Evolutionary conservation across 805 yeast genomes (phyloP), one percentile per base, ranked within the genome.

Genomic region (Spathaspora passalidarum): DNA sequence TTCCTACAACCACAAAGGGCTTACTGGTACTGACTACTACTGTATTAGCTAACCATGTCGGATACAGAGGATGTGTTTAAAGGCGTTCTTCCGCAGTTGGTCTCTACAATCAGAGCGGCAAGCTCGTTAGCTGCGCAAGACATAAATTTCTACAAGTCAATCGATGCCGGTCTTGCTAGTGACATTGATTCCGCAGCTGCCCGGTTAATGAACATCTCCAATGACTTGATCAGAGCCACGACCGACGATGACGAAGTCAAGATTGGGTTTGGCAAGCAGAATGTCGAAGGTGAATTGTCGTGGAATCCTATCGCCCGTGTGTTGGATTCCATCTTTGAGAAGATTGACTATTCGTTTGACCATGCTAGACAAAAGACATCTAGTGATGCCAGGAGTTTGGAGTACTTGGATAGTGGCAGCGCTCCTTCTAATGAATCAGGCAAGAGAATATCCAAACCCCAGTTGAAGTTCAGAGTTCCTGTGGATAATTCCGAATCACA

Each of bases 91-190:
- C 78, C 82, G 9, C 62, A 73, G 47, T 68, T 82, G n/a, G 73
- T 80, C 40, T 70, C 76, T 9, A 68, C 83, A 2, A 79, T 87
- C 34, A 71, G 95, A 49, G 77, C 85, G 2, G 75, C 96, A 0
- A 71, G 84, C 2, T 81, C 86, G 2, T 63, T 91, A 37, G 86
- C 87, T 2, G 80, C 88, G 0, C 86, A 86, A 46, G 98, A 92
- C 68, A 75, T 90, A n/a, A 79, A 76, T 23, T 94, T 91, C 57
- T 80, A 82, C 62, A 70, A 75, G 39, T 80, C 87, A 40, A 58
- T 88, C 10, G 92, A 88, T 55, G 55, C 68, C 2, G 57, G 61
- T 1, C 57, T 82, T 11, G 63, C 73, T 7, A 50, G 57, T 0
- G 58, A 72, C 11, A 60, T 82, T 40, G 70, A 71, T 8, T 52